Conservation (phyloP, 208 protist species). For the Leishmania aethiopica region DNA sequence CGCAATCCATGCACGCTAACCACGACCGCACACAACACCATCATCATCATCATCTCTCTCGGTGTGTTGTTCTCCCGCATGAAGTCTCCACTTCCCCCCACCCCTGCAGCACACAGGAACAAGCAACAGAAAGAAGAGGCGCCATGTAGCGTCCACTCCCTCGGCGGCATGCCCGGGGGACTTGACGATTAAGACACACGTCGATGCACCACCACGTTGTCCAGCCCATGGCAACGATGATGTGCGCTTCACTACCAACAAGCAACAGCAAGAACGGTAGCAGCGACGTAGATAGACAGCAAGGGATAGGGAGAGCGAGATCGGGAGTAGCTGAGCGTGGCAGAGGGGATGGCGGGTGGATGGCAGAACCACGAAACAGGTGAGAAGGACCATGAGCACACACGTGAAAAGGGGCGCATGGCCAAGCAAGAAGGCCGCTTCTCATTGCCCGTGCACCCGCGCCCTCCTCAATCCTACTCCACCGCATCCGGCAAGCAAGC, state of each 20-base stretch:
- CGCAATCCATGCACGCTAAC: neutral
- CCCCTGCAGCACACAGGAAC: neutral
- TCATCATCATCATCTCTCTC: neutral
- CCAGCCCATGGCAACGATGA: neutral
- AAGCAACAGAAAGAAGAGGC: neutral
- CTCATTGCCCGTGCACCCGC: too few species aligned
- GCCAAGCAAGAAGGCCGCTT: neutral
- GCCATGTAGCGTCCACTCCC: neutral
- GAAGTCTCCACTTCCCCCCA: neutral
- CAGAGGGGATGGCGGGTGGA: neutral
- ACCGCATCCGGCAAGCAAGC: neutral
- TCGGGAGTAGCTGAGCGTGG: too few species aligned
- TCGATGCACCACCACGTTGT: neutral
- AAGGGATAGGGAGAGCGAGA: neutral
- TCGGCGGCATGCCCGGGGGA: neutral
- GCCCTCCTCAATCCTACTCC: too few species aligned
- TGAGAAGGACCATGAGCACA: neutral
- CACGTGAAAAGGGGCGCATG: neutral
- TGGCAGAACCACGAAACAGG: too few species aligned
- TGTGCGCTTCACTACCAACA: neutral
- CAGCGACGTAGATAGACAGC: neutral
- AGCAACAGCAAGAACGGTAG: neutral
- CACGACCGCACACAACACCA: neutral
- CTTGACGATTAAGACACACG: neutral
- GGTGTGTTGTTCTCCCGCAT: neutral